Evolutionary conservation across 1,284 basidiomycete species (phyloP).

Genomic region (Sparassis latifolia): DNA sequence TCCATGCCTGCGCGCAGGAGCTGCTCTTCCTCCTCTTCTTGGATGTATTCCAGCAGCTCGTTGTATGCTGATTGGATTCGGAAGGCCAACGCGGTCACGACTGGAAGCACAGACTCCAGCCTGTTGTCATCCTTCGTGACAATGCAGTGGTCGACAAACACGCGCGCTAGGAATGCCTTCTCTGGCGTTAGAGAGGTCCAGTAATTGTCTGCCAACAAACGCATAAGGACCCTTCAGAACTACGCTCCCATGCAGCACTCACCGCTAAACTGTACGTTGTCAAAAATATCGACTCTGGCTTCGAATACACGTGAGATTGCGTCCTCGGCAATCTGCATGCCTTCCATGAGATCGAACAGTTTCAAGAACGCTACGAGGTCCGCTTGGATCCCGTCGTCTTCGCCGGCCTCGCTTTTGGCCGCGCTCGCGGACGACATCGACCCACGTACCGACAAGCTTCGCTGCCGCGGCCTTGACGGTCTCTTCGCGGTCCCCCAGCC

Average conservation of each 20-base stretch:
- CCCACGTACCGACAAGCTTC: conserved; percentile 75
- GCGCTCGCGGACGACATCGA: conserved; percentile 39
- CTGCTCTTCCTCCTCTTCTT: conserved; percentile 35
- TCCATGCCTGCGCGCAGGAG: conserved; percentile 28
- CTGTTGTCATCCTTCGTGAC: conserved; percentile 57
- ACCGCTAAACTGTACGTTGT: conserved; percentile 72
- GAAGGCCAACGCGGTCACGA: conserved; percentile 87
- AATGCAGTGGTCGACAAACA: conserved; percentile 80
- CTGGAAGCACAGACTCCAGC: conserved; percentile 77
- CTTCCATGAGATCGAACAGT: conserved; percentile 58
- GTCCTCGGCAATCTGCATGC: conserved; percentile 53
- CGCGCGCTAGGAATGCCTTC: conserved; percentile 78
- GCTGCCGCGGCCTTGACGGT: conserved; percentile 77
- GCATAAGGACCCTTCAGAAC: not conserved
- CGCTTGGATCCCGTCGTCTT: not conserved
- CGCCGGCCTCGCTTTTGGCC: conserved; percentile 1
- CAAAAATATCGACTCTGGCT: conserved; percentile 51
- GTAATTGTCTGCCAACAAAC: conserved; percentile 48
- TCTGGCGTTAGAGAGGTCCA: conserved; percentile 79
- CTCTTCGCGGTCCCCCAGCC: conserved; percentile 84
- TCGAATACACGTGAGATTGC: conserved; percentile 63
- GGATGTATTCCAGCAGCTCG: conserved; percentile 46
- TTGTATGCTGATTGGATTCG: conserved; percentile 81
- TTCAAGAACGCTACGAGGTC: conserved; percentile 48
- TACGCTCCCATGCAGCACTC: conserved; percentile 17